Base-by-base conservation (phyloP, 1,284 basidiomycete species). In the Melampsora americana region DNA sequence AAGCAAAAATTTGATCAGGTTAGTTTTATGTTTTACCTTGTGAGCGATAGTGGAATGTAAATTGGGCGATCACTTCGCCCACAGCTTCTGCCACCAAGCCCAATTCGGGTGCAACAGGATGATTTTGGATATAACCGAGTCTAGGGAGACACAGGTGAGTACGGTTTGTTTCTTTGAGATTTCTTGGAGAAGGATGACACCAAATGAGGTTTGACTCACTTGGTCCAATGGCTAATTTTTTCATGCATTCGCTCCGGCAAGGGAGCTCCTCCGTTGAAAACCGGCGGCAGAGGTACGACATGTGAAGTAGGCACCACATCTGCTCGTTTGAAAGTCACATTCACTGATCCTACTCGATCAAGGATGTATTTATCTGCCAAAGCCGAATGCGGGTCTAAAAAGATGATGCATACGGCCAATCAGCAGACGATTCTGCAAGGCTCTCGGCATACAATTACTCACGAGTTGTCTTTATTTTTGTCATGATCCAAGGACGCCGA, bases 221-320 rank as follows among this genome's bases (percentile, higher is more conserved):
- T 75, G 11, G 72, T 75, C 72, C 72, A 75, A 62, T 75, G 72
- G 65, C 72, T 75, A 7, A 75, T 3, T 46, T 67, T 66, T 62
- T 61, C 65, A 61, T 65, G 48, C 65, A 75, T 75, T 23, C 72
- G 65, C 1, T 75, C 65, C 26, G 72, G 72, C 56, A 75, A 67
- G 32, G 72, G 72, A 9, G 72, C 72, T 35, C 65, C 66, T 5
- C 72, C 72, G 48, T 56, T 75, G 23, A 75, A 75, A 7, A 67
- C 72, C 20, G 72, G 72, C 5, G 56, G 23, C 28, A 75, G 42
- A 28, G 72, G 50, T 12, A 75, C 72, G 11, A 75, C 72, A 61
- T 59, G 72, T 39, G 64, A 67, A 20, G 72, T 75, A 4, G 72
- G 72, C 7, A 75, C 72, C 20, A 75, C 72, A 50, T 56, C 61